Evolutionary conservation across 495 filamentous ascomycete genomes (phyloP).

Genomic region (Filosporella fistucella): DNA sequence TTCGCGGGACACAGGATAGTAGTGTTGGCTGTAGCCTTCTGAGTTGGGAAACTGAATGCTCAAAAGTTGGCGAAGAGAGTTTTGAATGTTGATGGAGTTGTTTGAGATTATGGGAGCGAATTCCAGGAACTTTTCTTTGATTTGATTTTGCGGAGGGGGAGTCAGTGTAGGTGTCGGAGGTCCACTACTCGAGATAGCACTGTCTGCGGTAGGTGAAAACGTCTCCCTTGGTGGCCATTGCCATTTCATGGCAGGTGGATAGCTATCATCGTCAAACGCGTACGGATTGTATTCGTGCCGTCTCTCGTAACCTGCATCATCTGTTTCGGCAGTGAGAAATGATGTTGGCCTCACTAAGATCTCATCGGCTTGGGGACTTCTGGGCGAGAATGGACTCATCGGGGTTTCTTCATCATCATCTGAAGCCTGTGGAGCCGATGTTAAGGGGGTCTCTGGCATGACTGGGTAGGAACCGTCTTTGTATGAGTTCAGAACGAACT

Average conservation of each 20-base stretch:
- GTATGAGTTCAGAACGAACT: conserved; percentile 20
- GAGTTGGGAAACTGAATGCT: conserved; percentile 12
- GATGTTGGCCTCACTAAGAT: background rate
- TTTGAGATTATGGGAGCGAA: conserved; percentile 11
- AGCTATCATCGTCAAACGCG: background rate
- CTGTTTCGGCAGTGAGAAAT: conserved; percentile 5
- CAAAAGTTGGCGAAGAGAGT: conserved; percentile 16
- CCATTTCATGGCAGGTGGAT: background rate
- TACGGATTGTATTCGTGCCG: conserved; percentile 15
- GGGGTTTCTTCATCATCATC: background rate
- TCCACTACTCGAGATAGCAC: background rate
- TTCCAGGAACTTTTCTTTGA: conserved; percentile 10
- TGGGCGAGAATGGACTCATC: background rate
- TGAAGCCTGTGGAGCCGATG: background rate
- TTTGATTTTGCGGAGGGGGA: background rate
- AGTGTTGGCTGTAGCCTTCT: conserved; percentile 17
- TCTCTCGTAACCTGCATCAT: conserved; percentile 1
- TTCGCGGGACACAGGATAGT: conserved; percentile 15
- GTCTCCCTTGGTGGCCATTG: conserved; percentile 1
- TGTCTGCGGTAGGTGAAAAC: background rate
- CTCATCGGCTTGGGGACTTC: background rate
- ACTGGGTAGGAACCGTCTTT: conserved; percentile 19
- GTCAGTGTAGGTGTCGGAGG: conserved; percentile 12
- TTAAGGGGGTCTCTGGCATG: no score
- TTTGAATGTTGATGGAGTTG: conserved; percentile 15